phyloP scores from a whole-genome alignment of 495 filamentous ascomycete species.

The Aspergillus steynii region DNA sequence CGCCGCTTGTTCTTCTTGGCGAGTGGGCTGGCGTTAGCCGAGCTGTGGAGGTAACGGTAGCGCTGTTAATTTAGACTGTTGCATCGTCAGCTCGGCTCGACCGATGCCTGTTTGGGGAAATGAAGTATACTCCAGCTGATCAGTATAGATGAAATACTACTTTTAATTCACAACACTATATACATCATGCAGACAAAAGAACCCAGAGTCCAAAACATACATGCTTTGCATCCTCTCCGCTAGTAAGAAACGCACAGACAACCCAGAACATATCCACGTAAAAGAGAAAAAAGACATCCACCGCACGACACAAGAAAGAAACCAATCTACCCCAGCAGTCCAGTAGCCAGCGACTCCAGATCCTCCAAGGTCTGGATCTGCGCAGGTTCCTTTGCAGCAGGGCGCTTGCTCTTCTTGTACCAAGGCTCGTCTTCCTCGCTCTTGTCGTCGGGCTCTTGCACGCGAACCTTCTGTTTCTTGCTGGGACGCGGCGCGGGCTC shows the following conservation, averaged over 20 bases:
- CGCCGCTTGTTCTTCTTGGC: not conserved
- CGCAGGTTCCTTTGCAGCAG: conserved; percentile 41
- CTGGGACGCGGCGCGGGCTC: conserved; percentile 31
- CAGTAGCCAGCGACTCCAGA: conserved; percentile 83
- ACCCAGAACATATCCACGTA: conserved; percentile 11
- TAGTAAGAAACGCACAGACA: conserved; percentile 7
- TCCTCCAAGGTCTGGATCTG: conserved; percentile 86
- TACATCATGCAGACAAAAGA: conserved; percentile 5
- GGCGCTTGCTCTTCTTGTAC: conserved; percentile 47
- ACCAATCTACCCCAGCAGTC: conserved; percentile 60
- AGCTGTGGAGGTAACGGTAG: not conserved
- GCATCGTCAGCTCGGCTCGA: too few relatives aligned
- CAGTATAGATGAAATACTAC: too few relatives aligned
- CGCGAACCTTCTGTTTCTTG: conserved; percentile 47
- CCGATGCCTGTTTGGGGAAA: too few relatives aligned
- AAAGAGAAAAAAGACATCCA: conserved; percentile 7
- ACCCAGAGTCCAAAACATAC: not conserved
- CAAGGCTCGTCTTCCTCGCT: conserved; percentile 39
- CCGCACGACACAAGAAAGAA: conserved; percentile 15
- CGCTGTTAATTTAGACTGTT: too few relatives aligned
- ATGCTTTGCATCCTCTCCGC: conserved; percentile 23
- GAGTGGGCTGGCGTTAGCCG: not conserved
- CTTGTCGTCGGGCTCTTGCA: conserved; percentile 35
- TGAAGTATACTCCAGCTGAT: too few relatives aligned
- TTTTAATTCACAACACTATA: conserved; percentile 10